phyloP scores from a whole-genome alignment of 192 early-diverging fungal species.

The Entomortierella parvispora region DNA sequence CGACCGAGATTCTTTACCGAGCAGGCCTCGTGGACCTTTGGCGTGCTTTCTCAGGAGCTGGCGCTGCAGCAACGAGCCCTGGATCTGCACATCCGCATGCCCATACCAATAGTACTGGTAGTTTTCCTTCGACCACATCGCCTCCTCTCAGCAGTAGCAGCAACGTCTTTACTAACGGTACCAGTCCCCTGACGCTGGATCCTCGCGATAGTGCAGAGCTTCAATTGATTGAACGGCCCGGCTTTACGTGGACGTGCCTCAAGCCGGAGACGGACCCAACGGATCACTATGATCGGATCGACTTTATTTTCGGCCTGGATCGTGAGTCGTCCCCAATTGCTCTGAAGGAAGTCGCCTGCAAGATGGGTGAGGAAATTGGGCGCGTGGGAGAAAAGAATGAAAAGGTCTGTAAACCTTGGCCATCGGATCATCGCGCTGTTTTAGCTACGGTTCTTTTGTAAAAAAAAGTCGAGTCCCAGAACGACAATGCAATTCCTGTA shows the following conservation, averaged over 20 bases:
- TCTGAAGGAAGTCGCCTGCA: constrained; percentile 35
- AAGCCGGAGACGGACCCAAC: constrained; percentile 11
- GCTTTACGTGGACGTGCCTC: constrained; percentile 31
- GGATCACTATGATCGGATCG: constrained; percentile 48
- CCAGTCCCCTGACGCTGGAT: background rate
- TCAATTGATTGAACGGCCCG: constrained; percentile 36
- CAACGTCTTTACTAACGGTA: background rate
- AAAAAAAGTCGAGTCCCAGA: background rate
- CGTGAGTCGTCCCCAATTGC: constrained; percentile 49
- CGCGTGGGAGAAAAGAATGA: constrained; percentile 44
- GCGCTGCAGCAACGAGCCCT: constrained; percentile 9
- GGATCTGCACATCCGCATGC: background rate
- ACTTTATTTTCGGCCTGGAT: constrained; percentile 40
- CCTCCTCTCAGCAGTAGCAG: background rate
- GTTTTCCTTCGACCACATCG: background rate
- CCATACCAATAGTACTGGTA: background rate
- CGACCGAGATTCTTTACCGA: constrained; percentile 26
- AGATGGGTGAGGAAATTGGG: constrained; percentile 34
- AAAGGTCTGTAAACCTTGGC: constrained; percentile 34
- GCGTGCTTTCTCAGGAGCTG: constrained; percentile 20
- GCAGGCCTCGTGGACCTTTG: constrained; percentile 52
- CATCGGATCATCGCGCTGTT: constrained; percentile 46
- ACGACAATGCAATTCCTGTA: too few relatives aligned
- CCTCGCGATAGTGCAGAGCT: constrained; percentile 13
- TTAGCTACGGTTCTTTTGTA: constrained; percentile 40